Conservation (phyloP, 176 grass and related monocot genomes). For the bread wheat (Triticum aestivum) region DNA sequence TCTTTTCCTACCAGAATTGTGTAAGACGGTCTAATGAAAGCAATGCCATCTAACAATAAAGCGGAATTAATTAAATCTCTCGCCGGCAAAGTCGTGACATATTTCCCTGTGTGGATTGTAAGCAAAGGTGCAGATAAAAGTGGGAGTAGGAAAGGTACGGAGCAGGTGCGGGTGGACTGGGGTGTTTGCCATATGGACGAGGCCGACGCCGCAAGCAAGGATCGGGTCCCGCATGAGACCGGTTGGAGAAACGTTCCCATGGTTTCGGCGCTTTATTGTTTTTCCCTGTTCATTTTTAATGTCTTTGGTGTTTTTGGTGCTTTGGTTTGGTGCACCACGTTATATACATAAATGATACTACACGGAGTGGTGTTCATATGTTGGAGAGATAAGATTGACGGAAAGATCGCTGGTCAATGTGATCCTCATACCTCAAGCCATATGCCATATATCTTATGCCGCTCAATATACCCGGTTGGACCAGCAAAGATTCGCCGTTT, state of each 20-base stretch:
- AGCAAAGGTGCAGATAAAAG: conserved; percentile 24
- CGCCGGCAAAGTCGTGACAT: background rate
- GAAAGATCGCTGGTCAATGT: background rate
- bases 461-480: background rate
- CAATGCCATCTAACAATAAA: background rate
- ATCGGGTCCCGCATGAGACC: background rate
- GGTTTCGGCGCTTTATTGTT: background rate
- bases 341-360: no score
- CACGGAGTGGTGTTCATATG: no score
- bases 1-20: background rate
- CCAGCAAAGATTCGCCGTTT: no score
- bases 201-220: conserved; percentile 14
- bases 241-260: background rate
- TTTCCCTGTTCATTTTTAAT: background rate
- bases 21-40: background rate
- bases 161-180: background rate
- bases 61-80: background rate
- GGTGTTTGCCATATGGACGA: conserved; percentile 2
- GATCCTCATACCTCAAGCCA: background rate
- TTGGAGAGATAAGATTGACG: background rate
- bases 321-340: no score
- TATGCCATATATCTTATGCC: no score
- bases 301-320: background rate
- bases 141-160: background rate
- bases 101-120: conserved; percentile 20